These are phyloP conservation scores for Trichosporon ovoides DNA, from an alignment of 1,284 basidiomycete genomes.

Conservation along the genomic window DNA sequence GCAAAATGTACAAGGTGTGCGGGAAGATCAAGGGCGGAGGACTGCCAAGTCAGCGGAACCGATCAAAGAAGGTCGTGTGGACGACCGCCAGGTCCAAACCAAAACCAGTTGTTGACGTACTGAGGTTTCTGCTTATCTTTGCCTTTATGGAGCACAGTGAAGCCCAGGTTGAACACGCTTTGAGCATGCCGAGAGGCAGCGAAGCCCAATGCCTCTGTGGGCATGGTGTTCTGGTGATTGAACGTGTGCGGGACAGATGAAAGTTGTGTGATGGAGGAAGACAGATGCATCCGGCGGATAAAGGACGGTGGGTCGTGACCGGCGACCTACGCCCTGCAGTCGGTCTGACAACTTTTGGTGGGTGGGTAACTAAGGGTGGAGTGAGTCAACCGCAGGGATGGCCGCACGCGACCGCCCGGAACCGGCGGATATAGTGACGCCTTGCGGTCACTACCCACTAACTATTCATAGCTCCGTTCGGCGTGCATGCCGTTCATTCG, in stretches of 20 bases:
- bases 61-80: background rate
- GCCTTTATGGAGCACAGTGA: background rate
- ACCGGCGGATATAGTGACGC: background rate
- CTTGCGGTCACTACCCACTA: too few species aligned
- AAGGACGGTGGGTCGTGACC: too few species aligned
- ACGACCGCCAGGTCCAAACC: too few species aligned
- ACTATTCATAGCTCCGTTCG: background rate
- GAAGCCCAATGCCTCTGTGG: background rate
- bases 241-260: background rate
- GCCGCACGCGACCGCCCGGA: background rate
- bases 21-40: slow-evolving; percentile 32
- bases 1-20: slow-evolving; percentile 43
- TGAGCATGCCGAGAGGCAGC: slow-evolving; percentile 4
- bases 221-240: background rate
- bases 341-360: background rate
- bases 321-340: background rate
- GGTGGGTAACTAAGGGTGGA: background rate
- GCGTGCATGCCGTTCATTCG: too few species aligned
- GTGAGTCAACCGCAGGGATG: background rate
- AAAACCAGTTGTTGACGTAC: too few species aligned
- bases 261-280: too few species aligned
- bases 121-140: slow-evolving; percentile 8
- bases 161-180: background rate
- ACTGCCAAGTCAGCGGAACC: slow-evolving; percentile 21
- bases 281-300: too few species aligned